Evolutionary conservation across 257 asterid genomes (phyloP), one percentile per base, ranked within the genome.

Genomic region (Primulina tabacum): DNA sequence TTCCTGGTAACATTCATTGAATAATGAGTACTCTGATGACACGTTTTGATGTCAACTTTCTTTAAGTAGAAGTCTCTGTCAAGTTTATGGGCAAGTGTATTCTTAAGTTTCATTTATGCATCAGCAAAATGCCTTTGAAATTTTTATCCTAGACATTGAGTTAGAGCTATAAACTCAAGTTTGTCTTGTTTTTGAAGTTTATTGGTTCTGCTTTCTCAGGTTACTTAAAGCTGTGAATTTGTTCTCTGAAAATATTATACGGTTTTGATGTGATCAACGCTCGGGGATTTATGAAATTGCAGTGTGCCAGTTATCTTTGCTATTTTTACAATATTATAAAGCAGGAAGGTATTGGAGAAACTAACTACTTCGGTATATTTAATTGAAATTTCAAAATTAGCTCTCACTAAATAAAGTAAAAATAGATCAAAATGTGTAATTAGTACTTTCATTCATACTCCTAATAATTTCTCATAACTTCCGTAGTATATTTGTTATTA

Each of bases 1-100:
- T 61, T 52, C 67, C 73, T 32, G 4, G 58, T n/a, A 18, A 43
- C 29, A 67, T 53, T 71, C 50, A 35, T 64, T 35, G 26, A 26
- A 67, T 40, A 17, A 2, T 30, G 52, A 12, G 21, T 64, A 62
- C 53, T 67, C 65, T 26, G 32, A 29, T 63, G 73, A 16, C 68
- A 37, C 47, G 8, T 37, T 8, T 37, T 37, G 47, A 37, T 37
- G 40, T 35, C 5, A 35, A 35, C 40, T 35, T 35, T 6, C 40
- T 35, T 35, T 35, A 35, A 40, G 5, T 40, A 11, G 52, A 40
- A 40, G 52, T 40, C 17, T 40, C 52, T 40, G 52, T 40, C 17
- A 40, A 10, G 17, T 40, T 40, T 40, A 40, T 11, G 5, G 17
- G 52, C 52, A 40, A 40, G 2, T 1, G 17, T 12, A 10, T 17